These are phyloP conservation scores for Fusarium palustre DNA, from an alignment of 2,329 filamentous ascomycete genomes.

Conservation along the genomic window DNA sequence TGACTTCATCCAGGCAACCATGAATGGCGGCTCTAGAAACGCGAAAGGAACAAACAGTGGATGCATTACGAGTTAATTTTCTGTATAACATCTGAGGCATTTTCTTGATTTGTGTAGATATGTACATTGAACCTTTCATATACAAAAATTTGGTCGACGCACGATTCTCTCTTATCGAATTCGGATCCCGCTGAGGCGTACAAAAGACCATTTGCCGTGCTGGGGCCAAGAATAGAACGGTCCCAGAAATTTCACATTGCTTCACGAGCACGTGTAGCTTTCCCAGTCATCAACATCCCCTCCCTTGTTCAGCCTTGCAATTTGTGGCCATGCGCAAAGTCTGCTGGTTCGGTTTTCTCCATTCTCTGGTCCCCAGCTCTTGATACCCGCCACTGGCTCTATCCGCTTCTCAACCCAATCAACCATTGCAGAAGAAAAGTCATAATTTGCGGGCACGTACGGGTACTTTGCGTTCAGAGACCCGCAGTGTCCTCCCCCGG, in stretches of 20 bases:
- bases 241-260: fast-evolving
- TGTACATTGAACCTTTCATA: background rate
- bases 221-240: background rate
- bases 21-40: background rate
- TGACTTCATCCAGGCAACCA: constrained; percentile 3
- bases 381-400: background rate
- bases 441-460: background rate
- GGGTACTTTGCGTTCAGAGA: background rate
- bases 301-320: background rate
- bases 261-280: background rate
- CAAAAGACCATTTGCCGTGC: fast-evolving
- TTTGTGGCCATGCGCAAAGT: background rate
- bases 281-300: background rate
- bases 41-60: fast-evolving
- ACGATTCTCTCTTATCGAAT: background rate
- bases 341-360: background rate
- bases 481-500: background rate
- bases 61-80: too few relatives aligned
- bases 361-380: background rate
- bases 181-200: fast-evolving
- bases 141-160: too few relatives aligned
- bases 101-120: background rate
- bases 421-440: background rate
- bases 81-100: too few relatives aligned
- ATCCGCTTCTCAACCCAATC: background rate